Percentiles rank a stretch among this genome's conserved stretches.
phyloP scores from a whole-genome alignment of 306 rosid genomes.

The apple (Malus domestica) region ASM211411v1 NC_041800.1:29653233-29653732 shows the following conservation, averaged over 20 bases:
- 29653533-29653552: neutral
- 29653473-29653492: conserved; percentile 85
- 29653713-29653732: conserved; percentile 40
- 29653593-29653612: conserved; percentile 60
- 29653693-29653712: conserved; percentile 33
- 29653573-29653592: conserved; percentile 39
- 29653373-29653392: conserved; percentile 70
- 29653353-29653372: conserved; percentile 62
- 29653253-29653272: conserved; percentile 74
- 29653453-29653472: conserved; percentile 61
- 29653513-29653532: neutral
- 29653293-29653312: conserved; percentile 62
- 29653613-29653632: conserved; percentile 51
- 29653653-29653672: conserved; percentile 38
- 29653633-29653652: conserved; percentile 66
- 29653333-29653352: conserved; percentile 51
- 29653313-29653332: conserved; percentile 57
- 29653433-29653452: conserved; percentile 76
- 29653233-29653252: conserved; percentile 70
- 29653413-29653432: conserved; percentile 68
- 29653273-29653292: conserved; percentile 61
- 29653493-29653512: conserved; percentile 42
- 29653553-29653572: neutral
- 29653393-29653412: conserved; percentile 80
- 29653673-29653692: conserved; percentile 42